These are phyloP conservation scores for Gastrolobium villosum DNA, from an alignment of 306 rosid species.

Conservation along the genomic window DNA sequence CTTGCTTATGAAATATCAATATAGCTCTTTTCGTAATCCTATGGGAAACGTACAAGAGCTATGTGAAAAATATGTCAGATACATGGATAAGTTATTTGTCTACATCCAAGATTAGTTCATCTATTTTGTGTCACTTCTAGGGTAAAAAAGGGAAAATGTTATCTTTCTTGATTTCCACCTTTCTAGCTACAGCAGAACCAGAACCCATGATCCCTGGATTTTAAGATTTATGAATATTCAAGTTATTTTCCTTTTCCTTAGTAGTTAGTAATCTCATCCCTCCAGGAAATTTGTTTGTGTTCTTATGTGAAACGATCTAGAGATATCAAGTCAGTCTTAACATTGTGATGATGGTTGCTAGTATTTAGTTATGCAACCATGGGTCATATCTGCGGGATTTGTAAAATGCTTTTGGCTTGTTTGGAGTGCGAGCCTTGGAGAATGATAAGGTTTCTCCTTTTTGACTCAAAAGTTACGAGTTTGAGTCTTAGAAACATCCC, in stretches of 20 bases:
- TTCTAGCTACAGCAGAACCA: conserved; percentile 14
- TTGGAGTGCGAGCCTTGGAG: background rate
- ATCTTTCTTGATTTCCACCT: conserved; percentile 8
- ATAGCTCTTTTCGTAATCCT: background rate
- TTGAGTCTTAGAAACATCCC: too few relatives aligned
- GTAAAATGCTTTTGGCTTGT: conserved; percentile 10
- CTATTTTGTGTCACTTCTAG: background rate
- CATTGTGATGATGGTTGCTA: background rate
- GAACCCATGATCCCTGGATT: conserved; percentile 24
- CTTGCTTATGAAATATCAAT: background rate
- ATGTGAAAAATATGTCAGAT: background rate
- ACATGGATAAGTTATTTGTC: background rate
- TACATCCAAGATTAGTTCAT: background rate
- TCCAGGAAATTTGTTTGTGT: background rate
- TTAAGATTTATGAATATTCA: conserved; percentile 17
- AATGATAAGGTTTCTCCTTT: too few relatives aligned
- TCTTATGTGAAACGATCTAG: conserved; percentile 5
- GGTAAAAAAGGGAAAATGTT: background rate
- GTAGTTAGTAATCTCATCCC: background rate
- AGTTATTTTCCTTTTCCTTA: conserved; percentile 6
- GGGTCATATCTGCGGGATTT: background rate
- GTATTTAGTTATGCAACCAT: background rate
- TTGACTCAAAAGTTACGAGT: too few relatives aligned
- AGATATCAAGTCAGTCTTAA: background rate
- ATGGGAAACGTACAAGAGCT: conserved; percentile 1